Evolutionary conservation across 1,284 basidiomycete species (phyloP).

Genomic region (Ustilago bromivora): DNA sequence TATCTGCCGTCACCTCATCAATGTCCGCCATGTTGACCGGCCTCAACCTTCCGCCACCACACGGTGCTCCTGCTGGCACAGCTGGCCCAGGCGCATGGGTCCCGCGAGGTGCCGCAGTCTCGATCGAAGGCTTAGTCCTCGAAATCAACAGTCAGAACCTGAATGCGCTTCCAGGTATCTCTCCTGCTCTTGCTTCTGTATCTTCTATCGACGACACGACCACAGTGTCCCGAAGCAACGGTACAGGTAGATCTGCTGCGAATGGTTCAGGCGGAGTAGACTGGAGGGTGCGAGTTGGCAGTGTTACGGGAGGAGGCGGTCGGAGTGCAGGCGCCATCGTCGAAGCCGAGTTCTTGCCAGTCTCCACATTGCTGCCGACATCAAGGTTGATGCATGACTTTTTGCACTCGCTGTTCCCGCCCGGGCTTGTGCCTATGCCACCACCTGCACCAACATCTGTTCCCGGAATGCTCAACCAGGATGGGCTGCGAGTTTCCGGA

Average conservation of each 20-base stretch:
- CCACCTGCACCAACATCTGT: constrained; percentile 2
- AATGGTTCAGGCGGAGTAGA: constrained; percentile 23
- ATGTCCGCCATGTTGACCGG: constrained; percentile 45
- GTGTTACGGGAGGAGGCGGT: constrained; percentile 50
- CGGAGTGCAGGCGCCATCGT: constrained; percentile 52
- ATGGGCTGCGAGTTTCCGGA: background rate
- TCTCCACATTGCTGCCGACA: constrained; percentile 31
- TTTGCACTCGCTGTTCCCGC: constrained; percentile 38
- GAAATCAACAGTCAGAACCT: constrained; percentile 46
- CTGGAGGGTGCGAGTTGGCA: constrained; percentile 51
- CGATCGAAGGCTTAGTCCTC: constrained; percentile 57
- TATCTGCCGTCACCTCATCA: constrained; percentile 43
- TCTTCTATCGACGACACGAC: constrained; percentile 16
- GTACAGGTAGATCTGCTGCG: background rate
- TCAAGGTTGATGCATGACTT: constrained; percentile 47
- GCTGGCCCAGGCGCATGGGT: constrained; percentile 63
- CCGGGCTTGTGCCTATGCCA: constrained; percentile 23
- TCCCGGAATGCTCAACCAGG: constrained; percentile 6
- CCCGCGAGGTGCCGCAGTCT: constrained; percentile 53
- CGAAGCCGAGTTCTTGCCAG: constrained; percentile 51
- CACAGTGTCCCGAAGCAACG: background rate
- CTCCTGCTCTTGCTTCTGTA: constrained; percentile 30
- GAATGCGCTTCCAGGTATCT: constrained; percentile 32
- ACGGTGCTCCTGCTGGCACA: constrained; percentile 56
- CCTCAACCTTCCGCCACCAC: constrained; percentile 55